Evolutionary conservation across 495 filamentous ascomycete species (phyloP).

Genomic region (Penicillium herquei): DNA sequence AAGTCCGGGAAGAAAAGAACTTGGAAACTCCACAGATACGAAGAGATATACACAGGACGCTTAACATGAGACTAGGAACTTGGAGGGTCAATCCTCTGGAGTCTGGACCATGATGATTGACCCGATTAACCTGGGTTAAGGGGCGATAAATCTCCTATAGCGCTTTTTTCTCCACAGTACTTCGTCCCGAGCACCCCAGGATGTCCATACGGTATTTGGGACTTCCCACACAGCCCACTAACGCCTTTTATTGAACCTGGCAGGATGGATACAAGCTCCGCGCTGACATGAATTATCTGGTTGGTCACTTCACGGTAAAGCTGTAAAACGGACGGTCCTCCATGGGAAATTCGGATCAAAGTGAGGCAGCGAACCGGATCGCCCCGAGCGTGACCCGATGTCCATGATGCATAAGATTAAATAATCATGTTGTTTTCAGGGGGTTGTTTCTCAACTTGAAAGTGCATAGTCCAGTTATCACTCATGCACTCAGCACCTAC

Average conservation of each 20-base stretch:
- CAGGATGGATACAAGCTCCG: neutral
- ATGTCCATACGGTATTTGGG: too few relatives aligned
- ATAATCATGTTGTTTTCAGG: neutral
- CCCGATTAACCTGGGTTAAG: neutral
- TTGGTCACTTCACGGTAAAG: neutral
- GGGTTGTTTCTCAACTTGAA: neutral
- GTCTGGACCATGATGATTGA: neutral
- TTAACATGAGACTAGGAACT: neutral
- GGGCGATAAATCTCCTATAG: too few relatives aligned
- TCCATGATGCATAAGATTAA: constrained; percentile 2
- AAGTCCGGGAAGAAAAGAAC: constrained; percentile 7
- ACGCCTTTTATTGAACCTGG: too few relatives aligned
- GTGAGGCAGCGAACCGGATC: constrained; percentile 52
- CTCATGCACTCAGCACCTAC: too few relatives aligned
- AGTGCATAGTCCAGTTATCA: too few relatives aligned
- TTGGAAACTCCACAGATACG: neutral
- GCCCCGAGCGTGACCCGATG: constrained; percentile 21
- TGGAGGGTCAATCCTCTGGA: constrained; percentile 2
- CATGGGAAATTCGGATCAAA: constrained; percentile 20
- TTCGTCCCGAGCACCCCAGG: too few relatives aligned
- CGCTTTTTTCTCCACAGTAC: too few relatives aligned
- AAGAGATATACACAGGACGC: neutral
- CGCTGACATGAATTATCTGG: neutral
- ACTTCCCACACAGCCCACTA: too few relatives aligned
- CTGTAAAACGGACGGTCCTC: constrained; percentile 2